phyloP scores from a whole-genome alignment of 163 green algal genomes.

The Chlorella variabilis region DNA sequence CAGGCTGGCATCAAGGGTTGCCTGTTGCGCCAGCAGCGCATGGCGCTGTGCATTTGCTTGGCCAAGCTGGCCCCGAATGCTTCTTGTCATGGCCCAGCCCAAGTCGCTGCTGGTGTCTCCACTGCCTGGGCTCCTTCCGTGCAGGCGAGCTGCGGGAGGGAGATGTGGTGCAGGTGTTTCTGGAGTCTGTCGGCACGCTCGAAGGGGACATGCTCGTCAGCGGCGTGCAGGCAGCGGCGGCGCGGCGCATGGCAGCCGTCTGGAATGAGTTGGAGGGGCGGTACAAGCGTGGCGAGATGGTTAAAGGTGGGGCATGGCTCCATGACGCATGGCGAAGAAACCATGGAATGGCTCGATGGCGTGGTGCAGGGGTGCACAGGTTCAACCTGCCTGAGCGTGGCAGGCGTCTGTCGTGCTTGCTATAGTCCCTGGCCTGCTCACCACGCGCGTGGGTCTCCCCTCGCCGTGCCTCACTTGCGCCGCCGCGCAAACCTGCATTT shows the following conservation, averaged over 20 bases:
- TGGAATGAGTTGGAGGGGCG: conserved; percentile 57
- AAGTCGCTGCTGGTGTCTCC: too few relatives aligned
- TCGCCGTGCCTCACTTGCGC: too few relatives aligned
- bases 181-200: conserved; percentile 58
- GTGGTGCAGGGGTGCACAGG: not conserved
- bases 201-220: conserved; percentile 61
- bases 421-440: not conserved
- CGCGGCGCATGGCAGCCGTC: conserved; percentile 35
- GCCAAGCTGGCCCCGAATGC: too few relatives aligned
- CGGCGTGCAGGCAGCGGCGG: conserved; percentile 33
- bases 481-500: too few relatives aligned
- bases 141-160: conserved; percentile 52
- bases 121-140: not conserved
- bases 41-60: not conserved
- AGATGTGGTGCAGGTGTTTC: conserved; percentile 58
- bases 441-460: not conserved
- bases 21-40: not conserved
- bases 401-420: too few relatives aligned
- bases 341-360: too few relatives aligned
- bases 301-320: conserved; percentile 47
- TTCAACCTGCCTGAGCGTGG: too few relatives aligned
- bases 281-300: conserved; percentile 28
- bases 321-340: too few relatives aligned
- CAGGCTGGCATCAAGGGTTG: too few relatives aligned
- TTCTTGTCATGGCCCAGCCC: too few relatives aligned